These are phyloP conservation scores for Candida hungchunana DNA, from an alignment of 805 yeast genomes.

Conservation along the genomic window DNA sequence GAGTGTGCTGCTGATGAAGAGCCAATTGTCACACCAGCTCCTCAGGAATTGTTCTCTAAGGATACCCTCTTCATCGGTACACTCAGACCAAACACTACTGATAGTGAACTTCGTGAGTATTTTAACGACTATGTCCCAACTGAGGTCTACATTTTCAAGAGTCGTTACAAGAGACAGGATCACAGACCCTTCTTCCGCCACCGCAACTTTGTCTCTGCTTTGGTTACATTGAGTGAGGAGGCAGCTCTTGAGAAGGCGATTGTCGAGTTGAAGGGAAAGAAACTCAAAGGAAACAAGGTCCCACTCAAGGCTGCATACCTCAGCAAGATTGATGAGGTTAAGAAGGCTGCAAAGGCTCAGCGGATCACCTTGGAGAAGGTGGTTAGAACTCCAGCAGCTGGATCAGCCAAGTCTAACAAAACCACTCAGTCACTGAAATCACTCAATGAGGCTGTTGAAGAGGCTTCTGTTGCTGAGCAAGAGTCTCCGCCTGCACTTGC, in stretches of 20 bases:
- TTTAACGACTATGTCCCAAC: constrained; percentile 43
- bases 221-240: constrained; percentile 42
- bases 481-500: no score
- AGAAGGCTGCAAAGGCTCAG: constrained; percentile 31
- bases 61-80: constrained; percentile 44
- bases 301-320: constrained; percentile 37
- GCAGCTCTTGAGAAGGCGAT: constrained; percentile 42
- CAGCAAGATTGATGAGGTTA: constrained; percentile 41
- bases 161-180: constrained; percentile 27
- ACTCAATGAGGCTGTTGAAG: no score
- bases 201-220: constrained; percentile 43
- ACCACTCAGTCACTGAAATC: no score
- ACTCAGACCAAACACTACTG: constrained; percentile 37
- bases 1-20: background rate
- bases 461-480: constrained; percentile 1
- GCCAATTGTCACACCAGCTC: background rate
- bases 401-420: no score
- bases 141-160: constrained; percentile 44
- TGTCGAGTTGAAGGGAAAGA: constrained; percentile 33
- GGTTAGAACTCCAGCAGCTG: constrained; percentile 15
- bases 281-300: constrained; percentile 35
- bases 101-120: constrained; percentile 40
- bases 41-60: constrained; percentile 28
- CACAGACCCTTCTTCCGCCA: constrained; percentile 28
- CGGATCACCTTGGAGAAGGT: constrained; percentile 13